phyloP scores from a whole-genome alignment of 345 rosid genomes.

The Corchorus capsularis region DNA sequence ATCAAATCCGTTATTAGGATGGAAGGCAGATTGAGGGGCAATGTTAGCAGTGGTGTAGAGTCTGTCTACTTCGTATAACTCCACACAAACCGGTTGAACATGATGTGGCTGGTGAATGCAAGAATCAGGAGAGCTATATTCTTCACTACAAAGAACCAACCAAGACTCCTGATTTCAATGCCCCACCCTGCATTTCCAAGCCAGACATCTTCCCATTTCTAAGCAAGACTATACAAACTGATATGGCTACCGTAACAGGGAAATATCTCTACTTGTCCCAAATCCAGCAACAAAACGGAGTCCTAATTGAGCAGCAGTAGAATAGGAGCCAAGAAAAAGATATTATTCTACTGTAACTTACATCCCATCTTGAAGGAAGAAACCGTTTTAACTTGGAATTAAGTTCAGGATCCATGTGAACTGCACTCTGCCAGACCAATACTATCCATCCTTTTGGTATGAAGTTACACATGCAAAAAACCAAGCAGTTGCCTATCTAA shows the following conservation, averaged over 20 bases:
- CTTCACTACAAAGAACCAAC: constrained; percentile 92
- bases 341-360: too few species aligned
- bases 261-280: constrained; percentile 98
- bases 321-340: constrained; percentile 95
- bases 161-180: constrained; percentile 83
- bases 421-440: too few species aligned
- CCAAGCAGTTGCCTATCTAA: too few species aligned
- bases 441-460: too few species aligned
- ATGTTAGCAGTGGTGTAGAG: constrained; percentile 63
- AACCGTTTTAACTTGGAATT: too few species aligned
- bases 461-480: too few species aligned
- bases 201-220: constrained; percentile 86
- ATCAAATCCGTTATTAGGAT: constrained; percentile 80
- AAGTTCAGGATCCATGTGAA: too few species aligned
- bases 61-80: constrained; percentile 69
- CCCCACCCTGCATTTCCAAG: constrained; percentile 92
- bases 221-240: constrained; percentile 72
- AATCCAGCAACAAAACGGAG: constrained; percentile 93
- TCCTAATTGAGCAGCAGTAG: constrained; percentile 96
- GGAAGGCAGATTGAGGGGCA: constrained; percentile 91
- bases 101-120: constrained; percentile 88
- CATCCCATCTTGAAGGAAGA: too few species aligned
- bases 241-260: constrained; percentile 79
- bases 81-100: constrained; percentile 92
- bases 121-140: constrained; percentile 83